phyloP scores from a whole-genome alignment of 305 asterid species.

The Rubia occidens region DNA sequence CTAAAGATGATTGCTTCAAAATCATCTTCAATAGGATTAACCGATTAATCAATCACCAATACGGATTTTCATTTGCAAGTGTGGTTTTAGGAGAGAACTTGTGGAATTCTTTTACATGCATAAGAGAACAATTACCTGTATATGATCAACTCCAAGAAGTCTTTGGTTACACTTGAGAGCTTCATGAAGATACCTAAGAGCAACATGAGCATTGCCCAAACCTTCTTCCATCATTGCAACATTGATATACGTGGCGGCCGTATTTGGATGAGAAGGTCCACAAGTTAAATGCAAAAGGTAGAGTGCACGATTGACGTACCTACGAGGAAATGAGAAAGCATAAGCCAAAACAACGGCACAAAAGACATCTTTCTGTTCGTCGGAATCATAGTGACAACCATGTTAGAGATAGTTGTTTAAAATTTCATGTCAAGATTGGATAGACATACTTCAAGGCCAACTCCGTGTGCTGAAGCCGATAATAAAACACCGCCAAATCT shows the following conservation, averaged over 20 bases:
- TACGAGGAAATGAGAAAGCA: slow-evolving; percentile 14
- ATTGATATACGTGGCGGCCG: slow-evolving; percentile 97
- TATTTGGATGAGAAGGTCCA: slow-evolving; percentile 98
- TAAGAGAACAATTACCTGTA: slow-evolving; percentile 54
- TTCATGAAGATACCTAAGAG: slow-evolving; percentile 95
- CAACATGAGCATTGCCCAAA: slow-evolving; percentile 93
- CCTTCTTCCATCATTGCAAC: slow-evolving; percentile 99
- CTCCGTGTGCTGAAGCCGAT: slow-evolving; percentile 96
- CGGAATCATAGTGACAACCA: background rate
- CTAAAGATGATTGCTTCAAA: background rate
- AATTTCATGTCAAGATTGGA: slow-evolving; percentile 13
- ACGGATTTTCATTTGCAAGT: no score
- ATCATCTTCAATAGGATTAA: no score
- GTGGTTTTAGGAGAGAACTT: background rate
- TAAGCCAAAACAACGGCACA: slow-evolving; percentile 13
- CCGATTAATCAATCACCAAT: no score
- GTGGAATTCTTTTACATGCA: background rate
- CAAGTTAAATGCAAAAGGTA: slow-evolving; percentile 92
- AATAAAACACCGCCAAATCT: slow-evolving; percentile 97
- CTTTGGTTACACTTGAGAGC: slow-evolving; percentile 99
- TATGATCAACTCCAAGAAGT: slow-evolving; percentile 97
- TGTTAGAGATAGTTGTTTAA: background rate
- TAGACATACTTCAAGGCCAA: slow-evolving; percentile 85
- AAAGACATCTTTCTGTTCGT: background rate
- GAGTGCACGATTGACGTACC: slow-evolving; percentile 90